A percentile compares a stretch with the other conserved stretches of the same genome.
Conservation (phyloP, 75 land plant genomes). For the Pinus albicaulis region DNA sequence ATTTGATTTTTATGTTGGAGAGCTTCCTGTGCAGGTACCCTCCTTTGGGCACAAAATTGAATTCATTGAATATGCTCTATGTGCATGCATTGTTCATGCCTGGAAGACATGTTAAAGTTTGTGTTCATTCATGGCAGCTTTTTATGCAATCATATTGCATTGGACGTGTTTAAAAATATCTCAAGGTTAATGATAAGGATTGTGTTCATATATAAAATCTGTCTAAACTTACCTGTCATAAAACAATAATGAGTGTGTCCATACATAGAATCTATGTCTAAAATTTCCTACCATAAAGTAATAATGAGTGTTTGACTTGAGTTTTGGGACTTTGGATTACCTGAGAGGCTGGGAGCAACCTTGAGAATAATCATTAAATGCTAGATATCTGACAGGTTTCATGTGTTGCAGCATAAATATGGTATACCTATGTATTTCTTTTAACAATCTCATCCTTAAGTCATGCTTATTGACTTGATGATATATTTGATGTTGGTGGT, state of each 20-base stretch:
- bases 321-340: background rate
- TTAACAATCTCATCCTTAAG: too few relatives aligned
- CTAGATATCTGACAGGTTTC: background rate
- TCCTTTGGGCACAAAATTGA: background rate
- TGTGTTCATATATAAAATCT: too few relatives aligned
- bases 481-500: too few relatives aligned
- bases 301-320: background rate
- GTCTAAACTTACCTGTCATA: background rate
- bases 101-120: background rate
- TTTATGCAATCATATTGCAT: background rate
- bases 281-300: background rate
- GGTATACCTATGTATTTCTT: too few relatives aligned
- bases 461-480: too few relatives aligned
- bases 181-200: background rate
- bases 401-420: too few relatives aligned
- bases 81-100: background rate
- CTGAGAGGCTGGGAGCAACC: background rate
- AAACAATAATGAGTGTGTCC: background rate
- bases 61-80: background rate
- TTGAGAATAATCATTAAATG: background rate
- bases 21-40: conserved; percentile 84
- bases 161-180: background rate
- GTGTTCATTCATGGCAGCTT: background rate
- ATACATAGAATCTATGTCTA: too few relatives aligned
- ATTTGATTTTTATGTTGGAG: conserved; percentile 88